Evolutionary conservation across 331 rosid species (phyloP), one percentile per base, ranked within the genome.

Genomic region (Cydonia oblonga): DNA sequence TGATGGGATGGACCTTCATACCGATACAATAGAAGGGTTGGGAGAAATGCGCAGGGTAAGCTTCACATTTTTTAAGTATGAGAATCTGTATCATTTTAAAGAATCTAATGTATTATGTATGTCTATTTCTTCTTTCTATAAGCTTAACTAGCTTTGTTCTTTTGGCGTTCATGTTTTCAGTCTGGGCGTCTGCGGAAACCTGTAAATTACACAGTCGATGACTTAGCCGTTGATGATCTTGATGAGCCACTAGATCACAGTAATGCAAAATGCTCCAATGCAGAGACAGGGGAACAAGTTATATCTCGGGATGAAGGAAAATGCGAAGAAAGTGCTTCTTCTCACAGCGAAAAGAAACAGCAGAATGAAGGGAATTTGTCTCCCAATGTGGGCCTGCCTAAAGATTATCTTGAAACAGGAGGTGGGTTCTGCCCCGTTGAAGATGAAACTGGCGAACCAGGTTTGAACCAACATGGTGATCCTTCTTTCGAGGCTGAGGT

Each of bases 21-120:
- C 30, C 64, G 82, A 72, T 65, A 64, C 51, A 40, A 51, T 78
- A 63, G 56, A 74, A 71, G 81, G 38, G 72, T 73, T 86, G 16
- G 80, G 68, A 66, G 78, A 78, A 68, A 72, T 82, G 74, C 89
- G 96, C 75, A 82, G 87, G 89, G 98, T 93, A 80, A 76, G 92
- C 56, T 72, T 76, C 71, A 63, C 38, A 58, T 42, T 62, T 44
- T 25, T 61, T 1, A 40, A 40, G 46, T 3, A 11, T 40, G 46
- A 40, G 46, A 35, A 42, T 46, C 49, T 26, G 20, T 57, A 25
- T 66, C 64, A 32, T 46, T 22, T 23, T 35, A 32, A 54, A 26
- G 18, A 29, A 25, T 30, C n/a, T 44, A 26, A n/a, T n/a, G n/a
- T n/a, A n/a, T n/a, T n/a, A 64, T 7, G 25, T 33, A 33, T 52